Evolutionary conservation across 495 filamentous ascomycete species (phyloP).

Genomic region (Aspergillus carlsbadensis): DNA sequence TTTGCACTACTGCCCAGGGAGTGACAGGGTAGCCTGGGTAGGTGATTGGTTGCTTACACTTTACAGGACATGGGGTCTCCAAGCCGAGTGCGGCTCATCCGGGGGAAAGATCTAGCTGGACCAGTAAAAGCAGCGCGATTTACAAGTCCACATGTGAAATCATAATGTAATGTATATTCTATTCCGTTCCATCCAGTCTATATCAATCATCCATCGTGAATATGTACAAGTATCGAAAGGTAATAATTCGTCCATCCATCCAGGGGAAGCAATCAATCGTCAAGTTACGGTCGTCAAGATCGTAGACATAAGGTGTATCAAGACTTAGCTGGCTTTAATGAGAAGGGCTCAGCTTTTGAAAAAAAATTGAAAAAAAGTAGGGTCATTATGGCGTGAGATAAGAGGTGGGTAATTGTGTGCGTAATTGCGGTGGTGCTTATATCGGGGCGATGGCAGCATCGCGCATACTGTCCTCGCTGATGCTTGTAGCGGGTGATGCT

Average conservation of each 20-base stretch:
- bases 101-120: no score
- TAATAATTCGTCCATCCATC: conserved; percentile 17
- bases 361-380: background rate
- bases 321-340: conserved; percentile 1
- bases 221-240: conserved; percentile 18
- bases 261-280: conserved; percentile 18
- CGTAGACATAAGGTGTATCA: conserved; percentile 15
- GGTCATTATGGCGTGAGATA: conserved; percentile 16
- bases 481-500: conserved; percentile 33
- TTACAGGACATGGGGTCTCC: no score
- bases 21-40: no score
- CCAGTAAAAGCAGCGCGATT: no score
- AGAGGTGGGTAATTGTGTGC: background rate
- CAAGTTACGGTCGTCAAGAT: conserved; percentile 16
- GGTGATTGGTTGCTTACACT: no score
- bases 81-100: no score
- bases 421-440: no score
- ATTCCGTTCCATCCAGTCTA: conserved; percentile 23
- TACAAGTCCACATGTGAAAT: no score
- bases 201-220: conserved; percentile 20
- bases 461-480: conserved; percentile 24
- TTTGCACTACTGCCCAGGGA: no score
- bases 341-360: conserved; percentile 1
- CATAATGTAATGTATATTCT: conserved; percentile 16
- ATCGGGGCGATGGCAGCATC: conserved; percentile 20